phyloP scores from a whole-genome alignment of 345 rosid species.

The Lumnitzera racemosa region DNA sequence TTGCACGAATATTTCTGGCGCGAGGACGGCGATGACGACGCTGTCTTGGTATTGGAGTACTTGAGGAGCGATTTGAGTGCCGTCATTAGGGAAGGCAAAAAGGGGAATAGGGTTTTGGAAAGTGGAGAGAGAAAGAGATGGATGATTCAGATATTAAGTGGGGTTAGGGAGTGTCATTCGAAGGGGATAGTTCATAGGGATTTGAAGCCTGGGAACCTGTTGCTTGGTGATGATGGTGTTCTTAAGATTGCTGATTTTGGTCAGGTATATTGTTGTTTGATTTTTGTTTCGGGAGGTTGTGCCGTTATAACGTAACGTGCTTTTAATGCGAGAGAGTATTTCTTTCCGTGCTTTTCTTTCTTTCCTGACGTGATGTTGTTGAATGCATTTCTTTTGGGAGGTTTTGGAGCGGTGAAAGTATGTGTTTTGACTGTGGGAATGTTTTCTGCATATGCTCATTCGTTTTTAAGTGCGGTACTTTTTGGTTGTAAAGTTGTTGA shows the following conservation, averaged over 20 bases:
- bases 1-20: constrained; percentile 90
- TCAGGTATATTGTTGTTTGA: constrained; percentile 39
- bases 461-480: no score
- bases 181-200: constrained; percentile 84
- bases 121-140: constrained; percentile 74
- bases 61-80: constrained; percentile 62
- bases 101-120: constrained; percentile 24
- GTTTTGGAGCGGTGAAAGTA: no score
- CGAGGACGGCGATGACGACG: constrained; percentile 97
- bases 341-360: no score
- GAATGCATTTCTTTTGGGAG: no score
- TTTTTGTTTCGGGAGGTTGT: background rate
- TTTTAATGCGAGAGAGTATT: no score
- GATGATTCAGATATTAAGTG: constrained; percentile 84
- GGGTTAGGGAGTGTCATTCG: constrained; percentile 74
- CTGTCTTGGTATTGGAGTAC: constrained; percentile 86
- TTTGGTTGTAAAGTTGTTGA: no score
- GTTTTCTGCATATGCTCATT: no score
- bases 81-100: constrained; percentile 54
- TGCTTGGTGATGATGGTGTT: constrained; percentile 66
- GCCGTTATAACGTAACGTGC: no score
- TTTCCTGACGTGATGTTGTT: no score
- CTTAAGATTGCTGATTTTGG: constrained; percentile 98
- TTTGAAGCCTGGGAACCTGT: constrained; percentile 83
- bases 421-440: no score